phyloP scores from a whole-genome alignment of 306 rosid species.

The Medicago truncatula region DNA sequence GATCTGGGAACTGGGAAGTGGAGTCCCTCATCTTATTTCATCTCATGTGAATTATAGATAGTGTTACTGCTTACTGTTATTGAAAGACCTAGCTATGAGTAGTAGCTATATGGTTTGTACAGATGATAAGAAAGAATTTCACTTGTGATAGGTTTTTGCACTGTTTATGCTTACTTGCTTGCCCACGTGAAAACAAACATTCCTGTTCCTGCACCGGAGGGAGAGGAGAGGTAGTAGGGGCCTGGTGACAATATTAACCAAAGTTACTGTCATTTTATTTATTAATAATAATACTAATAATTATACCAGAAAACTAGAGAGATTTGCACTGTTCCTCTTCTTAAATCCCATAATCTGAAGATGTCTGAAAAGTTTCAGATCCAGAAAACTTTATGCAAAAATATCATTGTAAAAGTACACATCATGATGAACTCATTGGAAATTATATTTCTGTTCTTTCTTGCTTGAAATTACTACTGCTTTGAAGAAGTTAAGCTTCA shows the following conservation, averaged over 20 bases:
- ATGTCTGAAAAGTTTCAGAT: constrained; percentile 4
- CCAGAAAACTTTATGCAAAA: neutral
- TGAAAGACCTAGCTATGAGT: constrained; percentile 34
- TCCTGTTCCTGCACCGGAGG: constrained; percentile 2
- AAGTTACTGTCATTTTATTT: too few relatives aligned
- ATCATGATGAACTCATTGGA: neutral
- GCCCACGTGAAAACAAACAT: constrained; percentile 58
- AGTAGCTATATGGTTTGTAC: neutral
- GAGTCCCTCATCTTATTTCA: too few relatives aligned
- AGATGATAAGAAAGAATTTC: constrained; percentile 38
- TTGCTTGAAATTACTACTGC: neutral
- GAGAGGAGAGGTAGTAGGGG: neutral
- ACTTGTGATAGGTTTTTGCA: constrained; percentile 45
- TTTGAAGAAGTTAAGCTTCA: neutral
- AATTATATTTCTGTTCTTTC: neutral
- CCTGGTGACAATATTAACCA: constrained; percentile 24
- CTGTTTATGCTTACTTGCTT: constrained; percentile 38
- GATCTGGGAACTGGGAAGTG: too few relatives aligned
- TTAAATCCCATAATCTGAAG: neutral
- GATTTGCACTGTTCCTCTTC: constrained; percentile 18
- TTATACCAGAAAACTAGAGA: constrained; percentile 39
- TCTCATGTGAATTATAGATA: too few relatives aligned
- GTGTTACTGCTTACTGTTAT: constrained; percentile 10
- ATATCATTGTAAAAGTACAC: neutral
- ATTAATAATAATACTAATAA: too few relatives aligned